Conservation (phyloP, 1,284 basidiomycete species). For the Sporisorium reilianum region DNA sequence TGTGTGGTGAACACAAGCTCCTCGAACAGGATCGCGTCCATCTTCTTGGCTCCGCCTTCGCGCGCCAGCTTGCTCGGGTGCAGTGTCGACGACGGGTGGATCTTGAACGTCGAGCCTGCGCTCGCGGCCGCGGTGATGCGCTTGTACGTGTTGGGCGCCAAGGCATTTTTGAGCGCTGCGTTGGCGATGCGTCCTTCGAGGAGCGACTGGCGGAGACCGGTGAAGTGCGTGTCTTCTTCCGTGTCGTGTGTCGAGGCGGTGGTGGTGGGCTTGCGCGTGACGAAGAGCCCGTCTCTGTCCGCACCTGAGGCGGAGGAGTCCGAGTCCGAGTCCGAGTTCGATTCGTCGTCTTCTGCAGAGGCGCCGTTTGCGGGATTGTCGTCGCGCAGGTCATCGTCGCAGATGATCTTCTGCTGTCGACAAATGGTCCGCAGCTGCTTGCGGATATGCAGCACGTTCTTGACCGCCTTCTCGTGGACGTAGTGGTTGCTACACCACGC, state of each 20-base stretch:
- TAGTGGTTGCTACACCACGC: constrained; percentile 64
- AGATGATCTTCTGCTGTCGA: constrained; percentile 53
- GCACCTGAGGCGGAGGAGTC: neutral
- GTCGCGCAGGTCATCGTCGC: constrained; percentile 51
- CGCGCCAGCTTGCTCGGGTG: constrained; percentile 43
- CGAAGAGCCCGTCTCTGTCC: constrained; percentile 26
- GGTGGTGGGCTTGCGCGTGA: constrained; percentile 24
- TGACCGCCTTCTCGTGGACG: constrained; percentile 60
- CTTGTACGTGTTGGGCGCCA: constrained; percentile 50
- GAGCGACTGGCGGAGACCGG: constrained; percentile 48
- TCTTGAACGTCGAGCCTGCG: constrained; percentile 51
- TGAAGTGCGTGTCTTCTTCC: constrained; percentile 40
- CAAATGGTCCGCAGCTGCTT: constrained; percentile 61
- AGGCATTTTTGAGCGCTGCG: constrained; percentile 56
- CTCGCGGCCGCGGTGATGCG: constrained; percentile 34
- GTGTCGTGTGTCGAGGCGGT: neutral
- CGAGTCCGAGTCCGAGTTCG: constrained; percentile 12
- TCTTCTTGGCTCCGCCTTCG: constrained; percentile 17
- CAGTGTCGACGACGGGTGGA: constrained; percentile 62
- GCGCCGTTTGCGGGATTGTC: neutral
- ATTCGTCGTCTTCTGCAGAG: constrained; percentile 4
- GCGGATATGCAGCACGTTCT: constrained; percentile 61
- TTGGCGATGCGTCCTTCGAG: constrained; percentile 53
- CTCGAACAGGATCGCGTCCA: constrained; percentile 63
- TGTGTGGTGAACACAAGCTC: constrained; percentile 67